Evolutionary conservation across 495 filamentous ascomycete genomes (phyloP).

Genomic region (Halenospora varia): DNA sequence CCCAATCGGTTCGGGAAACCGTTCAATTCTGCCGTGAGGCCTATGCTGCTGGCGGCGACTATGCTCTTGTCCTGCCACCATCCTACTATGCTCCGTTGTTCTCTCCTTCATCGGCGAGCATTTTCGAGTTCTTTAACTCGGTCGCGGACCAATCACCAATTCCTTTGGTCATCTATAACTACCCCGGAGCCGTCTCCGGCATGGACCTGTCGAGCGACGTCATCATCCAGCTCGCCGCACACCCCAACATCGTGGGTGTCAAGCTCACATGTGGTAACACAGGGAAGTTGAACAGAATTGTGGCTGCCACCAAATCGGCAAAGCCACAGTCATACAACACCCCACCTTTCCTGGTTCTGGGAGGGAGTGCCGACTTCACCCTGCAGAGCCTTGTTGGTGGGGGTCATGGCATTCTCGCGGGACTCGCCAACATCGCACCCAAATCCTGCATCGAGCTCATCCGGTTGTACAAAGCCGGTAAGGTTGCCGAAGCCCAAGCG

Average conservation of each 20-base stretch:
- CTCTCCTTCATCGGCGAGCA: slow-evolving; percentile 56
- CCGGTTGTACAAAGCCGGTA: slow-evolving; percentile 67
- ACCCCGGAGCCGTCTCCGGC: slow-evolving; percentile 75
- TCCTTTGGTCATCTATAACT: slow-evolving; percentile 92
- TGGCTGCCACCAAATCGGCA: slow-evolving; percentile 52
- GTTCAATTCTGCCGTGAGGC: slow-evolving; percentile 78
- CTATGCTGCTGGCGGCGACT: slow-evolving; percentile 70
- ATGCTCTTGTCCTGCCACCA: slow-evolving; percentile 80
- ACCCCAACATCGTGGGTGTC: slow-evolving; percentile 84
- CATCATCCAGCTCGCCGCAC: slow-evolving; percentile 67
- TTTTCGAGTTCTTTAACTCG: slow-evolving; percentile 70
- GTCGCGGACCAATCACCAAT: slow-evolving; percentile 81
- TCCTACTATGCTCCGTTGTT: slow-evolving; percentile 76
- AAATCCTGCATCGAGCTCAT: slow-evolving; percentile 68
- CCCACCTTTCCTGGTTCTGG: slow-evolving; percentile 68
- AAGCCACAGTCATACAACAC: slow-evolving; percentile 25
- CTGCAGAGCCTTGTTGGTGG: slow-evolving; percentile 81
- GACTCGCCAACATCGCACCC: slow-evolving; percentile 80
- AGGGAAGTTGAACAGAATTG: slow-evolving; percentile 81
- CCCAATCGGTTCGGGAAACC: slow-evolving; percentile 82
- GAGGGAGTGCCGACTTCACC: slow-evolving; percentile 87
- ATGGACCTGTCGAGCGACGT: slow-evolving; percentile 80
- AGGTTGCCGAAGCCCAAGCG: slow-evolving; percentile 65
- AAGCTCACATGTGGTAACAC: slow-evolving; percentile 96
- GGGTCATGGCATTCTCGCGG: slow-evolving; percentile 81